phyloP scores from a whole-genome alignment of 2,329 filamentous ascomycete species.

The Ceratocystis destructans region DNA sequence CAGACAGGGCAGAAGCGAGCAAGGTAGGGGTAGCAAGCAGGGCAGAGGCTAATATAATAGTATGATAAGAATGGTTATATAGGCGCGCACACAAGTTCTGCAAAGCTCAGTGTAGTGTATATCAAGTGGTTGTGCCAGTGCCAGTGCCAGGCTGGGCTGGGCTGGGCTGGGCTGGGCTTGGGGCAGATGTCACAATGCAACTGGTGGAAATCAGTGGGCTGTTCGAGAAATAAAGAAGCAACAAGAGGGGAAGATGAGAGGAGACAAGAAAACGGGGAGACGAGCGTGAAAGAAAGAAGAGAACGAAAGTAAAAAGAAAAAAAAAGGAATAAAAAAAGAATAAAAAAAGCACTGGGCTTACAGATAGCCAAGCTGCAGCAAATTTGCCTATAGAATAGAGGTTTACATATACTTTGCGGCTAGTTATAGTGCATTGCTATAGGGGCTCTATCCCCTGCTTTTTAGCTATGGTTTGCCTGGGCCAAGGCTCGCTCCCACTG shows the following conservation, averaged over 20 bases:
- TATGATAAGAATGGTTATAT: too few relatives aligned
- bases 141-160: neutral
- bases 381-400: neutral
- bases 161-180: neutral
- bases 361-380: neutral
- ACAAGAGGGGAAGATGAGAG: neutral
- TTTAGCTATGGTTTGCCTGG: too few relatives aligned
- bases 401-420: too few relatives aligned
- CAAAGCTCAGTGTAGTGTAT: too few relatives aligned
- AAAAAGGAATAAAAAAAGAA: neutral
- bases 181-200: neutral
- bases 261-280: too few relatives aligned
- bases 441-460: too few relatives aligned
- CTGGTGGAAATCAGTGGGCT: neutral
- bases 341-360: neutral
- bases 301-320: neutral
- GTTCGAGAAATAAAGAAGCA: neutral
- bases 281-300: neutral
- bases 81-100: too few relatives aligned
- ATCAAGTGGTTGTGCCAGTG: neutral
- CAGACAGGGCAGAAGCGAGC: too few relatives aligned
- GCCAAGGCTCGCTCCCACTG: too few relatives aligned
- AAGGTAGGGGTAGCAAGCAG: too few relatives aligned
- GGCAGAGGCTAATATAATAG: too few relatives aligned
- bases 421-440: too few relatives aligned